A percentile compares a stretch with the other conserved stretches of the same genome.
Conservation (phyloP, 148 eudicot species). For the Amaranthus cruentus region DNA sequence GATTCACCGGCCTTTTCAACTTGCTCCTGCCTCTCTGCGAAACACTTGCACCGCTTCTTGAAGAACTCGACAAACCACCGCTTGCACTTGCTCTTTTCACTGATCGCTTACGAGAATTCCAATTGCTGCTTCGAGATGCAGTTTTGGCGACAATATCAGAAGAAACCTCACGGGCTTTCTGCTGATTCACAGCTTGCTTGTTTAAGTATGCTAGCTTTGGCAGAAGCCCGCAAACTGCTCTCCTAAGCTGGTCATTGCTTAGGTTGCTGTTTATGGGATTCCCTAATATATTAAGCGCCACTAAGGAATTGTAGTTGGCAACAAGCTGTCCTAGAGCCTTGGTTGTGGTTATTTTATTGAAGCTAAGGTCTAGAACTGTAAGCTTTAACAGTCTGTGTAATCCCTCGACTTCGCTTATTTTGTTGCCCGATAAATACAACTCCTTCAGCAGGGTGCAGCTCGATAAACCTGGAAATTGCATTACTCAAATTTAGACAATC, state of each 20-base stretch:
- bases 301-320: conserved; percentile 76
- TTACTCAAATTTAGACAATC: conserved; percentile 1
- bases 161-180: conserved; percentile 74
- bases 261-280: conserved; percentile 69
- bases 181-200: conserved; percentile 79
- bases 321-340: conserved; percentile 86
- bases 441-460: conserved; percentile 77
- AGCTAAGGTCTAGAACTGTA: conserved; percentile 72
- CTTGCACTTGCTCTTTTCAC: conserved; percentile 44
- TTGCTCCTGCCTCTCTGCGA: conserved; percentile 40
- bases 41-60: conserved; percentile 29
- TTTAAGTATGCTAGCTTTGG: conserved; percentile 83
- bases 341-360: conserved; percentile 82
- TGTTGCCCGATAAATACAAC: conserved; percentile 80
- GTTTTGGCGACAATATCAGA: conserved; percentile 60
- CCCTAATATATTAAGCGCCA: conserved; percentile 73
- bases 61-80: conserved; percentile 25
- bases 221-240: conserved; percentile 70
- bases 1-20: conserved; percentile 33
- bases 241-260: conserved; percentile 71
- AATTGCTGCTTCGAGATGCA: conserved; percentile 44
- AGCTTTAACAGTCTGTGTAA: conserved; percentile 79
- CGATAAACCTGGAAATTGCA: conserved; percentile 55
- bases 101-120: conserved; percentile 41
- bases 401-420: conserved; percentile 88